Conservation (phyloP, 306 rosid genomes). For the Castanea sativa region DNA sequence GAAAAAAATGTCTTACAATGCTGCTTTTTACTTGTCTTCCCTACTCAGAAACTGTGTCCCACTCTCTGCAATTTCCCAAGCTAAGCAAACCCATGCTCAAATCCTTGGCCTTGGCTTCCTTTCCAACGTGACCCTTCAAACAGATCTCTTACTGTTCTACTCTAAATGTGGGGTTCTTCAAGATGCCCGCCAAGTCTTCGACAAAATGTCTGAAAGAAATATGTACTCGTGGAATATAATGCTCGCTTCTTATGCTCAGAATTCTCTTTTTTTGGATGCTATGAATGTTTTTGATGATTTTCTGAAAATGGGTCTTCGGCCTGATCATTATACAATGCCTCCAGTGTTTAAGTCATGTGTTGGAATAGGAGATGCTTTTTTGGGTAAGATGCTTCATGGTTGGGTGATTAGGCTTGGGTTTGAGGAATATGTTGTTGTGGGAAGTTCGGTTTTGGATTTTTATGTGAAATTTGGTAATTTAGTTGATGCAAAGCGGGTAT, state of each 20-base stretch:
- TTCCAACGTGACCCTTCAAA: constrained; percentile 47
- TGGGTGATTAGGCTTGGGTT: constrained; percentile 56
- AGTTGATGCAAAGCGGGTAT: constrained; percentile 46
- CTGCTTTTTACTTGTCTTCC: constrained; percentile 35
- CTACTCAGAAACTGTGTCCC: constrained; percentile 41
- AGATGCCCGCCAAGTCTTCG: constrained; percentile 56
- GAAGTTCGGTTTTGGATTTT: constrained; percentile 52
- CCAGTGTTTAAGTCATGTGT: constrained; percentile 45
- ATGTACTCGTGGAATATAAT: constrained; percentile 81
- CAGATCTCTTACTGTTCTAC: constrained; percentile 55
- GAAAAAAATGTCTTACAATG: constrained; percentile 21
- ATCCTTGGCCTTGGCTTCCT: constrained; percentile 48
- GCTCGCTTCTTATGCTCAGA: constrained; percentile 45
- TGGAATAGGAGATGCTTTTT: constrained; percentile 29
- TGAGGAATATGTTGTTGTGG: constrained; percentile 43
- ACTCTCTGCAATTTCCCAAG: constrained; percentile 31
- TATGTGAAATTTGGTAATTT: constrained; percentile 48
- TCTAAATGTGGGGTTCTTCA: constrained; percentile 33
- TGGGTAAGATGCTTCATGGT: constrained; percentile 54
- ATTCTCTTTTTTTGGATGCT: constrained; percentile 35
- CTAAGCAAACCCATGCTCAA: constrained; percentile 62
- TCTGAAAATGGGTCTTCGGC: constrained; percentile 28
- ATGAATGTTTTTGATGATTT: constrained; percentile 32
- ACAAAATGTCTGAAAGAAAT: constrained; percentile 47
- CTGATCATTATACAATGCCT: constrained; percentile 68